A percentile compares a stretch with the other conserved stretches of the same genome.
Conservation (phyloP, 352 stramenopile genomes). For the Pythium rhizo-oryzae region DNA sequence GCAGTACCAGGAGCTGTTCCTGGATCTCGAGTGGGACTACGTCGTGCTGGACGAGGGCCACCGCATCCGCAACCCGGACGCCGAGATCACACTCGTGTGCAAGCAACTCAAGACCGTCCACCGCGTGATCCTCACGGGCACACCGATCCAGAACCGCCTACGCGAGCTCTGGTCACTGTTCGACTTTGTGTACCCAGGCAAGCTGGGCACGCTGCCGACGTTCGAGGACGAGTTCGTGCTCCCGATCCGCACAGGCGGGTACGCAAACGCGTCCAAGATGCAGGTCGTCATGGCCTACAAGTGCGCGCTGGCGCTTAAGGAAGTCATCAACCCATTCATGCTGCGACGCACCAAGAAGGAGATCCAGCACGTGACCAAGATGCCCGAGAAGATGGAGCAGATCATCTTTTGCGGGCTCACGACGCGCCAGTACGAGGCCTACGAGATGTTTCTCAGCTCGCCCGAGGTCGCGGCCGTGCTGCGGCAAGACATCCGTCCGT, state of each 20-base stretch:
- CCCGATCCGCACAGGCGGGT: constrained; percentile 95
- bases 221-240: constrained; percentile 98
- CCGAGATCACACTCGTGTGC: constrained; percentile 95
- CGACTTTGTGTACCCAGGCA: constrained; percentile 98
- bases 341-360: constrained; percentile 96
- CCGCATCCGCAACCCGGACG: constrained; percentile 98
- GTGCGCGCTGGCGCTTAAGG: constrained; percentile 95
- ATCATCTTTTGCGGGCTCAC: constrained; percentile 97
- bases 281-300: constrained; percentile 97
- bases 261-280: constrained; percentile 92
- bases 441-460: constrained; percentile 93
- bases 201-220: constrained; percentile 95
- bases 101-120: constrained; percentile 92
- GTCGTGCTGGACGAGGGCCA: constrained; percentile 99
- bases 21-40: constrained; percentile 95
- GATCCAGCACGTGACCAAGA: constrained; percentile 87
- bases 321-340: constrained; percentile 97
- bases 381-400: constrained; percentile 98
- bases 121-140: constrained; percentile 93
- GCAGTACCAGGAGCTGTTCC: constrained; percentile 89
- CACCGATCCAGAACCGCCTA: constrained; percentile 95
- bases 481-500: constrained; percentile 76
- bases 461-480: constrained; percentile 93
- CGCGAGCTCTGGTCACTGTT: constrained; percentile 98
- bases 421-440: constrained; percentile 85